Base-by-base conservation (phyloP, 2,329 filamentous ascomycete species). In the Hortaea sp. region DNA sequence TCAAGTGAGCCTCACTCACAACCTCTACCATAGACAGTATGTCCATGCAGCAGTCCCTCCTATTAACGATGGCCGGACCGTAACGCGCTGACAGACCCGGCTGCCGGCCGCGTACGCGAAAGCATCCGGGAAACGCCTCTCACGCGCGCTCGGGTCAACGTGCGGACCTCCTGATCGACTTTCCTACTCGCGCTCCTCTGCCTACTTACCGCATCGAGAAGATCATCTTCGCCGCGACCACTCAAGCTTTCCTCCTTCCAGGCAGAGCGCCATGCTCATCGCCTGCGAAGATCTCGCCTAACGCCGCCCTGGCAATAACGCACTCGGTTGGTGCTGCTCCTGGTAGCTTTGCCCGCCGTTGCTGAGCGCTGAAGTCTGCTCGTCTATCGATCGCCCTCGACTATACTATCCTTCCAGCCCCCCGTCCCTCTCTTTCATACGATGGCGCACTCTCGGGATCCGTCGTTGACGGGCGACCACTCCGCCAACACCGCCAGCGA, bases 401-500 rank as follows among this genome's bases (percentile, higher is more conserved):
- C 20, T 20, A 20, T 20, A 20, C 20, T 20, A 20, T 20, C 20
- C 2, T 20, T 2, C 20, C 20, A 20, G 20, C 20, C 20, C 20
- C 20, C 20, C 20, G 20, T 20, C 20, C n/a, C 9, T 9, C 32
- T 35, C 9, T 35, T 12, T 35, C 4, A 35, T 2, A 12, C 32
- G 9, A 35, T 40, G 38, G 10, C 37, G 37, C 37, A 39, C 29
- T 44, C 46, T 29, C 39, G 31, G 12, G 28, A 35, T 13, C 43
- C 45, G 30, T 48, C 47, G 40, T 43, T 44, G 13, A 41, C 37
- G 34, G 44, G 48, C 49, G 51, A 47, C 43, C 29, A 49, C 31
- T 39, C 32, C 39, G 30, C 10, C 11, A 32, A 11, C 43, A 28
- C 34, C 31, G 13, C 13, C 31, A 32, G 30, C 31, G 44, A 27